Conservation (phyloP, 2,329 filamentous ascomycete genomes). For the Diaporthe destruens region DNA sequence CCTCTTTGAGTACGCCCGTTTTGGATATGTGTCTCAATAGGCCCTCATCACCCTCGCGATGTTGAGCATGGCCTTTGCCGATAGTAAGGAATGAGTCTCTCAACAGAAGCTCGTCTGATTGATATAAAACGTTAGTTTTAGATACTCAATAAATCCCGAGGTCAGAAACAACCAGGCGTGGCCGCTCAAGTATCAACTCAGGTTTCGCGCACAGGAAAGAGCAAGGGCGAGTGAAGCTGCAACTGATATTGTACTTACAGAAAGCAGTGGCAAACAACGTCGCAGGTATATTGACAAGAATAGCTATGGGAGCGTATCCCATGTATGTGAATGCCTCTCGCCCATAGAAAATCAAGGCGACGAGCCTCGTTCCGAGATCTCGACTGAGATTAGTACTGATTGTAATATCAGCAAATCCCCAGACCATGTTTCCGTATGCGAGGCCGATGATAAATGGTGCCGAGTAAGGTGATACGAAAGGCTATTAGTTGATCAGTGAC, state of each 20-base stretch:
- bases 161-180: too few relatives aligned
- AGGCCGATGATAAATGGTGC: conserved; percentile 68
- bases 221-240: background rate
- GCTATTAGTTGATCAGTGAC: conserved; percentile 44
- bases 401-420: conserved; percentile 68
- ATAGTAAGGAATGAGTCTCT: conserved; percentile 66
- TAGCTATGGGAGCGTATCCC: conserved; percentile 63
- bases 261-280: conserved; percentile 66
- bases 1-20: conserved; percentile 49
- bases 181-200: too few relatives aligned
- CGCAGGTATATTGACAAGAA: conserved; percentile 69
- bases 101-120: conserved; percentile 57
- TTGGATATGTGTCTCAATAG: conserved; percentile 57
- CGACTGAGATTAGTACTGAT: conserved; percentile 69
- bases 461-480: conserved; percentile 62
- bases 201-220: background rate
- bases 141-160: too few relatives aligned
- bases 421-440: conserved; percentile 65
- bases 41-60: conserved; percentile 65
- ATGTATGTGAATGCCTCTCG: conserved; percentile 58
- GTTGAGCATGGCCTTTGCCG: conserved; percentile 60
- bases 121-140: background rate
- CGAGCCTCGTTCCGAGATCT: conserved; percentile 70
- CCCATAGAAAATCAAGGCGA: conserved; percentile 69
- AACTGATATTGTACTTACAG: conserved; percentile 50